A percentile compares a stretch with the other conserved stretches of the same genome.
phyloP scores from a whole-genome alignment of 1,139 yeast genomes.

The Kurtzmaniella quercitrusa region DNA sequence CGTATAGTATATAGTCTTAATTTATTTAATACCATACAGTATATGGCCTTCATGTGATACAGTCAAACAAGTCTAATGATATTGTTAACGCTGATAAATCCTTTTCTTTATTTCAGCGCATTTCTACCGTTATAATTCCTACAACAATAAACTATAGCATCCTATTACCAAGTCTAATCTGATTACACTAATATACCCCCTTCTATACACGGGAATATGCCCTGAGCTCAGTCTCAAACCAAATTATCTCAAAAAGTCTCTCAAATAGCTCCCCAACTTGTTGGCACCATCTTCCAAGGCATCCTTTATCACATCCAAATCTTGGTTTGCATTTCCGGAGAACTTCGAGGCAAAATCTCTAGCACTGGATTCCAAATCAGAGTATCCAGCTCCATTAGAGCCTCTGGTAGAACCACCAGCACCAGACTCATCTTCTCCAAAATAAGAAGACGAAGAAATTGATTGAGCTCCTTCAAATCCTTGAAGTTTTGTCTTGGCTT shows the following conservation, averaged over 20 bases:
- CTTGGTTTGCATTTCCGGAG: slow-evolving; percentile 78
- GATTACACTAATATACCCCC: no score
- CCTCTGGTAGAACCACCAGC: slow-evolving; percentile 15
- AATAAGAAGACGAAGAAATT: slow-evolving; percentile 88
- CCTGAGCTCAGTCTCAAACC: background rate
- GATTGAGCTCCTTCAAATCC: slow-evolving; percentile 82
- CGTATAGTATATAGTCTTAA: no score
- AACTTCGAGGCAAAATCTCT: slow-evolving; percentile 67
- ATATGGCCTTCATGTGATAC: no score
- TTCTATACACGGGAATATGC: no score
- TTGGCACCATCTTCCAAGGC: slow-evolving; percentile 95
- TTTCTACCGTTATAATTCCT: no score
- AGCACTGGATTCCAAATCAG: slow-evolving; percentile 52
- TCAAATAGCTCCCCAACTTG: slow-evolving; percentile 74
- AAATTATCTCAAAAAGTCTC: slow-evolving; percentile 67
- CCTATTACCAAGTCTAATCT: no score
- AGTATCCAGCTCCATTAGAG: slow-evolving; percentile 18
- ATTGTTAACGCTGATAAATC: no score
- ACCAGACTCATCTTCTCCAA: slow-evolving; percentile 73
- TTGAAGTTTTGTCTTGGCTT: slow-evolving; percentile 75
- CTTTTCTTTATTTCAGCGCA: no score
- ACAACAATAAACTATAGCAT: no score
- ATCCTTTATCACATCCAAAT: slow-evolving; percentile 80
- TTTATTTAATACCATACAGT: no score
- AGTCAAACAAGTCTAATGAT: no score